Percentiles rank a stretch among this genome's conserved stretches.
Conservation (phyloP, 2,329 filamentous ascomycete genomes). For the Purpureocillium lavendulum region DNA sequence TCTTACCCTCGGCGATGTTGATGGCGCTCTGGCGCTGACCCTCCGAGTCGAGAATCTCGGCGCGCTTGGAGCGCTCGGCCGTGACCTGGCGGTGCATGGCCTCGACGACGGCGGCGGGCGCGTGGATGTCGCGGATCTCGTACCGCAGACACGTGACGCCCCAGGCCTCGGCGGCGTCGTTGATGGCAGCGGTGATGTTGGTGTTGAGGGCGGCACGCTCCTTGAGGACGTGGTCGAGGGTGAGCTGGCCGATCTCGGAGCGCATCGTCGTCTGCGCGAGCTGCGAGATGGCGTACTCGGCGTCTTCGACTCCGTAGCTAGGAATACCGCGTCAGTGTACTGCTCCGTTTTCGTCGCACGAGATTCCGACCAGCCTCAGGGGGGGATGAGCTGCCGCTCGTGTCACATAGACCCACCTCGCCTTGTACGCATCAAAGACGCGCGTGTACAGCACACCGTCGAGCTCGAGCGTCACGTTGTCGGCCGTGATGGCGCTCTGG, state of each 20-base stretch:
- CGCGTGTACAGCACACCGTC: conserved; percentile 94
- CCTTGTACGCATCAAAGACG: conserved; percentile 97
- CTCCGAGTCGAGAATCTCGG: conserved; percentile 94
- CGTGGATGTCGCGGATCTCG: conserved; percentile 97
- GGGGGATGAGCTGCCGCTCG: background rate
- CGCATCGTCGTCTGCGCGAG: conserved; percentile 98
- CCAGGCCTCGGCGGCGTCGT: conserved; percentile 95
- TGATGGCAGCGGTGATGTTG: conserved; percentile 98
- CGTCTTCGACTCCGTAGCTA: conserved; percentile 96
- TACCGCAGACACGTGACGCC: conserved; percentile 93
- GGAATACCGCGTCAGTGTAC: background rate
- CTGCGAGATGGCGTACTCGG: conserved; percentile 96
- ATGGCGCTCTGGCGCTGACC: conserved; percentile 96
- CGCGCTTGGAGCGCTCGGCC: conserved; percentile 92
- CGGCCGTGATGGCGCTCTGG: conserved; percentile 95
- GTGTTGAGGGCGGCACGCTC: conserved; percentile 93
- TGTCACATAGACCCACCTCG: conserved; percentile 51
- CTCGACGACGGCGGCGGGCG: conserved; percentile 83
- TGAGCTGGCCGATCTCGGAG: conserved; percentile 92
- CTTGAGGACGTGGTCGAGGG: conserved; percentile 94
- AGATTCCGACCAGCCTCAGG: background rate
- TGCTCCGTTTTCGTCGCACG: no score
- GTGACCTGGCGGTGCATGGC: conserved; percentile 99
- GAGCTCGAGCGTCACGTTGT: conserved; percentile 94
- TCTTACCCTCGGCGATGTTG: conserved; percentile 96